Percentiles rank a stretch among this genome's conserved stretches.
Conservation (phyloP, 2,329 filamentous ascomycete genomes). For the Aspergillus quadrilineatus region DNA sequence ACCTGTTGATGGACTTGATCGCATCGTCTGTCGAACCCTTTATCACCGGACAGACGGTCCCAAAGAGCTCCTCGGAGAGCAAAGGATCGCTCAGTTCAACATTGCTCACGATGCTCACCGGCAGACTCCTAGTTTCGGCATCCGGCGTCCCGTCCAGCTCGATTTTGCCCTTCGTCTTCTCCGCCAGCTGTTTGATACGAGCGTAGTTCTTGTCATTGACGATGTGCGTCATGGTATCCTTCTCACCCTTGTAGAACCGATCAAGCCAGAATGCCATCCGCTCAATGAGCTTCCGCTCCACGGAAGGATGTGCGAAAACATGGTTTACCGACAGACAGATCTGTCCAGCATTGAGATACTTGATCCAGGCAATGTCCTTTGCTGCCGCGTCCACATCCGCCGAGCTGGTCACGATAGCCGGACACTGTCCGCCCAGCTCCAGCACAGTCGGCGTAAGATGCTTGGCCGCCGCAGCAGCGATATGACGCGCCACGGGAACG, state of each 20-base stretch:
- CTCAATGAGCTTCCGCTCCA: constrained; percentile 41
- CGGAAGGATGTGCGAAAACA: constrained; percentile 43
- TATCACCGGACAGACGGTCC: constrained; percentile 45
- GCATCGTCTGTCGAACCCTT: constrained; percentile 21
- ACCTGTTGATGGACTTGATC: constrained; percentile 9
- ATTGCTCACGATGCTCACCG: constrained; percentile 42
- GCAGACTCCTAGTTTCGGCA: constrained; percentile 31
- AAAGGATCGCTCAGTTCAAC: constrained; percentile 40
- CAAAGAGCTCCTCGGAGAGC: constrained; percentile 49
- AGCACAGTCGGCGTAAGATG: constrained; percentile 47
- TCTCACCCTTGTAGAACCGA: constrained; percentile 20
- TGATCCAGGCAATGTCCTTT: constrained; percentile 45
- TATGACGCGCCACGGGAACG: constrained; percentile 37
- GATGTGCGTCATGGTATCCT: constrained; percentile 34
- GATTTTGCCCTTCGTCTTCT: constrained; percentile 38
- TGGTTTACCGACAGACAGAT: constrained; percentile 39
- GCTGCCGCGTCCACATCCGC: constrained; percentile 47
- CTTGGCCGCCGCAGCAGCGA: constrained; percentile 45
- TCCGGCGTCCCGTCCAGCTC: constrained; percentile 37
- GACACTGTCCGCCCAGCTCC: constrained; percentile 49
- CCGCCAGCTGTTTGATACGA: constrained; percentile 40
- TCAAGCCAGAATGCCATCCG: constrained; percentile 34
- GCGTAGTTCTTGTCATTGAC: constrained; percentile 47
- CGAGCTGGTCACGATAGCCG: constrained; percentile 43
- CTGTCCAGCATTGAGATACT: constrained; percentile 47